phyloP scores from a whole-genome alignment of 1,284 basidiomycete genomes.

The Ustilago xerochloae region DNA sequence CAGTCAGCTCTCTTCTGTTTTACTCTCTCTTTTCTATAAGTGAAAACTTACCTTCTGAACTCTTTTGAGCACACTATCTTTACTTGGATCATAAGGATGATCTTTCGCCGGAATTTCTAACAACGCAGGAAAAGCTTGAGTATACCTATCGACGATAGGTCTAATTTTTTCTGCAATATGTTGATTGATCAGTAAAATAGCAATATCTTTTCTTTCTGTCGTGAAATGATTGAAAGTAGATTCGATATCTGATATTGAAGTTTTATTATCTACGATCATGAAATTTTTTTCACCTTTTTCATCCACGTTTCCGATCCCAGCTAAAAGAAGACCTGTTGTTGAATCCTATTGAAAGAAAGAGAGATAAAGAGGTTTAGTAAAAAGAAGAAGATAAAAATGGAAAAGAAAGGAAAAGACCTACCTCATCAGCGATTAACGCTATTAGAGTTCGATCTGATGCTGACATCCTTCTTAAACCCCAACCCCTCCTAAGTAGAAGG shows the following conservation, averaged over 20 bases:
- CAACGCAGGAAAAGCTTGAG: conserved; percentile 93
- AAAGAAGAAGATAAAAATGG: neutral
- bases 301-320: conserved; percentile 66
- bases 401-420: conserved; percentile 10
- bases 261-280: conserved; percentile 65
- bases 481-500: neutral
- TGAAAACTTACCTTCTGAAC: conserved; percentile 77
- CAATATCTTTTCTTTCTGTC: conserved; percentile 63
- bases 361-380: neutral
- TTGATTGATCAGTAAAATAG: conserved; percentile 67
- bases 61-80: conserved; percentile 95
- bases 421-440: conserved; percentile 62
- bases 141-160: conserved; percentile 92
- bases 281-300: conserved; percentile 65
- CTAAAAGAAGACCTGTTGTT: conserved; percentile 66
- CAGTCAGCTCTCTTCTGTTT: neutral
- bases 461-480: conserved; percentile 24
- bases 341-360: conserved; percentile 46
- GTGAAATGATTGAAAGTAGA: conserved; percentile 60
- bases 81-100: conserved; percentile 79
- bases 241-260: conserved; percentile 64
- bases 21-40: neutral
- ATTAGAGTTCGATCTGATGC: conserved; percentile 57
- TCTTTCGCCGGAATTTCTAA: conserved; percentile 96
- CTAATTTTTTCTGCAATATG: conserved; percentile 84